Evolutionary conservation across 768 basidiomycete genomes (phyloP), one percentile per base, ranked within the genome.

Genomic region (Trametes cinnabarina): DNA sequence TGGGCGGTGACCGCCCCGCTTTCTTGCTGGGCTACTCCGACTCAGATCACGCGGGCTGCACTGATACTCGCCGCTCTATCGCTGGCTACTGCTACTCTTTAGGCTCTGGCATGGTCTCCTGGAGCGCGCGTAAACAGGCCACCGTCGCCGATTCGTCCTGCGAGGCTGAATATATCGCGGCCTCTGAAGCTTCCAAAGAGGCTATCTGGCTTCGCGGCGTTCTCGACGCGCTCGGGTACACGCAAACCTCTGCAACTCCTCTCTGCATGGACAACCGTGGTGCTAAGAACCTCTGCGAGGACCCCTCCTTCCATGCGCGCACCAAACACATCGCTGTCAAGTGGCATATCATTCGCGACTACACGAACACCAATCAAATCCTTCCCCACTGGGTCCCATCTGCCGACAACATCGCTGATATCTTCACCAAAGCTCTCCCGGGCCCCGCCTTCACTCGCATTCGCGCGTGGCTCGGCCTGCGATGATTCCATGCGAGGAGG

Each of bases 91-190:
- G 65, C 26, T 69, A 66, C 43, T 62, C 52, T 15, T 35, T 69
- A 4, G 66, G 57, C 19, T 62, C 65, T 11, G 65, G 66, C 22
- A 28, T 22, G 7, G 60, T 72, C 32, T 58, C 63, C 19, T 72
- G 72, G 72, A 55, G 47, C 15, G 59, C 64, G 14, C 66, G 62
- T 44, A 63, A 63, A 40, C 72, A 72, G 49, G 32, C 57, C 11
- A 41, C 40, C 19, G 62, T 67, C 11, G 63, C 69, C 11, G 59
- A 67, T 1, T 73, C 72, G 3, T 69, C 69, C 3, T 63, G 65
- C 10, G 76, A 80, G 63, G 74, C 79, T 1, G 78, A 82, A 63
- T 79, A 81, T 62, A 74, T 79, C 41, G 76, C 78, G 4, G 63
- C 69, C 0, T 63, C 67, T 14, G 65, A 76, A 30, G 66, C 73